Evolutionary conservation across 2,329 filamentous ascomycete species (phyloP), one percentile per base, ranked within the genome.

Genomic region (Trichoderma sp.): DNA sequence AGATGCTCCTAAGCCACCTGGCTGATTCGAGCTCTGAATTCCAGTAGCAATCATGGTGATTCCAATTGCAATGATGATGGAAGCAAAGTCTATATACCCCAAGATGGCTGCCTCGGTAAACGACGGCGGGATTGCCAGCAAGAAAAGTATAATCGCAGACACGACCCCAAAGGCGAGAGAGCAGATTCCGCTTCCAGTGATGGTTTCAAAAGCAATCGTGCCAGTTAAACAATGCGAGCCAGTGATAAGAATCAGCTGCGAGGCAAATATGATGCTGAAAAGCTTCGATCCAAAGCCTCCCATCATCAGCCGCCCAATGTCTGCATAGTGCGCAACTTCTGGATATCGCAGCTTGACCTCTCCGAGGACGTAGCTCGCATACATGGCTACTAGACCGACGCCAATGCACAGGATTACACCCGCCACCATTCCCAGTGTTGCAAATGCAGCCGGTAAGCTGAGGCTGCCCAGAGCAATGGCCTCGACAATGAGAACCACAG

Each of bases 141-240:
- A 13, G 19, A 84, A 79, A 33, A 85, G 77, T 63, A 85, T 79
- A 53, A 85, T 79, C 40, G 81, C 82, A 4, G 82, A 83, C 21
- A 84, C 78, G 59, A 83, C 78, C 43, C 80, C 80, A 70, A 84
- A 85, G 65, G 82, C 79, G 56, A 85, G 74, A 31, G 81, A 81
- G 77, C 83, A 85, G 16, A 78, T 74, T 58, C 77, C 86, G 71
- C 90, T 84, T 4, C 86, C 78, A 6, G 88, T 89, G 59, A 92
- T 81, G 62, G 84, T 87, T 73, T 89, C 89, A 78, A 92, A 87
- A 72, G 90, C 90, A 74, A 92, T 89, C 33, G 85, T 86, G 72
- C 92, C 92, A 0, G 89, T 91, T 70, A 92, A 80, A 59, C 91
- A 83, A 78, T 93, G 91, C 19, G 89, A 91, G 37, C 86, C 88